Evolutionary conservation across 768 basidiomycete species (phyloP).

Genomic region (Lentinus brumalis): DNA sequence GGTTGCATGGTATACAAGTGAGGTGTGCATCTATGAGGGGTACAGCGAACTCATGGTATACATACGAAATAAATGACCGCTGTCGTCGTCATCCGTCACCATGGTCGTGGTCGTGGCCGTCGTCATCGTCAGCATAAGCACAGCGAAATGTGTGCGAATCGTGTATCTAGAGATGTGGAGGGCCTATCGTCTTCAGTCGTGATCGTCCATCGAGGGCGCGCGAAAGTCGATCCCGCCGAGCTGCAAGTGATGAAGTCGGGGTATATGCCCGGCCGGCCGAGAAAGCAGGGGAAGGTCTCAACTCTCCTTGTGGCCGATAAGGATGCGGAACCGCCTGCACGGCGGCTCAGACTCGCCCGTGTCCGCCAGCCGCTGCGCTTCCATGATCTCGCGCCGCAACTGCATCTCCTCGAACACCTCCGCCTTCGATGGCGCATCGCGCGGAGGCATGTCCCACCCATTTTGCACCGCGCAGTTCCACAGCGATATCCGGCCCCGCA

Average conservation of each 20-base stretch:
- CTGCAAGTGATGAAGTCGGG: no score
- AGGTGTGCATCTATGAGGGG: constrained; percentile 3
- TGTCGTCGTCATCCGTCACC: neutral
- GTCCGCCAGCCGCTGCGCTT: constrained; percentile 23
- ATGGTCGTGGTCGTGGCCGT: no score
- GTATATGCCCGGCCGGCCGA: no score
- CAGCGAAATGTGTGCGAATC: no score
- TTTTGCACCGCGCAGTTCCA: constrained; percentile 28
- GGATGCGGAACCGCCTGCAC: constrained; percentile 25
- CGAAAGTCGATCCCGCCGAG: no score
- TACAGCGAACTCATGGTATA: neutral
- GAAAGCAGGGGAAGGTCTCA: neutral
- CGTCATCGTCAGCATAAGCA: no score
- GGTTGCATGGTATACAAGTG: constrained; percentile 11
- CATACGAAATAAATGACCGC: constrained; percentile 16
- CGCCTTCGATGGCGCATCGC: constrained; percentile 26
- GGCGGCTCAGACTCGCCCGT: constrained; percentile 23
- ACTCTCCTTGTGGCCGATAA: constrained; percentile 28
- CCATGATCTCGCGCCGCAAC: constrained; percentile 29
- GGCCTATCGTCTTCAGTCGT: no score
- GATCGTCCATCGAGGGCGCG: no score
- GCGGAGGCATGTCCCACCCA: constrained; percentile 30
- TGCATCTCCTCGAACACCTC: constrained; percentile 29
- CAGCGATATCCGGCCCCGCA: constrained; percentile 28
- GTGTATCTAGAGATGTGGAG: no score